Conservation (phyloP, 2,329 filamentous ascomycete species). For the Fusarium temperatum region DNA sequence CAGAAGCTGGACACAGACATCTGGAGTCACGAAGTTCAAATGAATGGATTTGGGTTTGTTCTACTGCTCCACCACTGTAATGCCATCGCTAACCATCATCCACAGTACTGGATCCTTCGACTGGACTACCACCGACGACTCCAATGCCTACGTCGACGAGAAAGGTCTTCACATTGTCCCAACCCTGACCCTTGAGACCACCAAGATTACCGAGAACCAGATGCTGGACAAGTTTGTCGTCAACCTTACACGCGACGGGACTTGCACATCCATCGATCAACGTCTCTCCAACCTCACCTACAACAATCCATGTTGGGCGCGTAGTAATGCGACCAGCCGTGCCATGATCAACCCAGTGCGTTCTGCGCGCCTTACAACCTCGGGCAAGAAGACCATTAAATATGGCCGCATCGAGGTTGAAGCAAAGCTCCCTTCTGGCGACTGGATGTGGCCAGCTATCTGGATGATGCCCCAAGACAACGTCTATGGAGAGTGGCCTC, state of each 20-base stretch:
- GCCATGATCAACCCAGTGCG: conserved; percentile 59
- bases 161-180: conserved; percentile 61
- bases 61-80: not conserved
- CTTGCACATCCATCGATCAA: conserved; percentile 49
- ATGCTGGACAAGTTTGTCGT: conserved; percentile 50
- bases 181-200: conserved; percentile 53
- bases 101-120: conserved; percentile 55
- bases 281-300: not conserved
- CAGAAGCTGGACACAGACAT: conserved; percentile 44
- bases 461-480: conserved; percentile 55
- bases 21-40: conserved; percentile 58
- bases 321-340: conserved; percentile 54
- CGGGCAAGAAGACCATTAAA: conserved; percentile 56
- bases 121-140: conserved; percentile 58
- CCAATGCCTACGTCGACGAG: conserved; percentile 56
- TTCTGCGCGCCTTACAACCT: conserved; percentile 54
- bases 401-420: conserved; percentile 64
- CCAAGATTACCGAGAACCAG: conserved; percentile 44
- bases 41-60: conserved; percentile 50
- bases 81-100: not conserved
- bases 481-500: conserved; percentile 61
- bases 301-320: conserved; percentile 46
- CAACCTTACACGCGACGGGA: conserved; percentile 52
- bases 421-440: conserved; percentile 61
- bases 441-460: conserved; percentile 64